phyloP scores from a whole-genome alignment of 2,329 filamentous ascomycete species.

The Hypoxylon sp. region DNA sequence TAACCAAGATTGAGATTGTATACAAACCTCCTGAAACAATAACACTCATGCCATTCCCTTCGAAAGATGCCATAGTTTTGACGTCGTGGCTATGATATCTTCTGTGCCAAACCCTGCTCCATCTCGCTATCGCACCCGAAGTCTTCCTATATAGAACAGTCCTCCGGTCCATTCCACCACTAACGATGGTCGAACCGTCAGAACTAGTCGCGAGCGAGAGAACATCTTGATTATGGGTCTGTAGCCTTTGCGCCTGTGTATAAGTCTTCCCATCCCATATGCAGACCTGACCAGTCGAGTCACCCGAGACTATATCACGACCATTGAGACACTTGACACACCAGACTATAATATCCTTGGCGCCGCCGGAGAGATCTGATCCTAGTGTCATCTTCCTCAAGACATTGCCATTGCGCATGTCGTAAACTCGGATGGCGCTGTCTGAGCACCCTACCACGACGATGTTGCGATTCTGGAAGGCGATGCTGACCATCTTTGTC shows the following conservation, averaged over 20 bases:
- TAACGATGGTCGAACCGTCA: conserved; percentile 86
- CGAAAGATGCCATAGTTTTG: conserved; percentile 92
- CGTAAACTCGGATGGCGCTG: conserved; percentile 90
- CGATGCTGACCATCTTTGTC: conserved; percentile 89
- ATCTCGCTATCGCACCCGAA: conserved; percentile 73
- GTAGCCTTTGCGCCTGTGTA: conserved; percentile 86
- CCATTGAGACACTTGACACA: conserved; percentile 88
- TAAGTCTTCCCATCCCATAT: conserved; percentile 97
- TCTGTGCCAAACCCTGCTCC: conserved; percentile 88
- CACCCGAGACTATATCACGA: conserved; percentile 92
- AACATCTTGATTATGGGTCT: conserved; percentile 90
- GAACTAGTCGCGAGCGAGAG: conserved; percentile 86
- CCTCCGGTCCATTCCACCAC: conserved; percentile 90
- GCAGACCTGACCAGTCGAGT: conserved; percentile 92
- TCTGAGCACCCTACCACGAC: conserved; percentile 96
- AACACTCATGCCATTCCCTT: conserved; percentile 85
- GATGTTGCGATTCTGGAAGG: conserved; percentile 86
- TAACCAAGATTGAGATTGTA: conserved; percentile 1
- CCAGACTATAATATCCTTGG: conserved; percentile 93
- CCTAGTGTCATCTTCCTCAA: conserved; percentile 89
- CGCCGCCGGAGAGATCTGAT: conserved; percentile 80
- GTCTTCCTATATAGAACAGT: conserved; percentile 85
- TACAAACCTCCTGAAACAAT: conserved; percentile 88
- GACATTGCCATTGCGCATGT: conserved; percentile 82
- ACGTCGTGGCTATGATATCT: conserved; percentile 95